Base-by-base conservation (phyloP, 2,329 filamentous ascomycete genomes). In the Bertia moriformis region DNA sequence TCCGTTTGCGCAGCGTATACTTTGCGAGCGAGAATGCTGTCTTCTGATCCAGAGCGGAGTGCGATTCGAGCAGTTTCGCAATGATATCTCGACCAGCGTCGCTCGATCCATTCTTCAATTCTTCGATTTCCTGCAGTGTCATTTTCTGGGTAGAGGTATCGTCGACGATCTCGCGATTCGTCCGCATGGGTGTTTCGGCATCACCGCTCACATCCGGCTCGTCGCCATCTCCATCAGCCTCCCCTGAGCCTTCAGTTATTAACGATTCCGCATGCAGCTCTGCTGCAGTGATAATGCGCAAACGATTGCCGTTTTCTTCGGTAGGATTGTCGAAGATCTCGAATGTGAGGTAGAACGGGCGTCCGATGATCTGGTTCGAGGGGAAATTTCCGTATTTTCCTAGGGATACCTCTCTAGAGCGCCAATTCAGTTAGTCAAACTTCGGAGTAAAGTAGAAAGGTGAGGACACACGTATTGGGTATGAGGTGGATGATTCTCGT, bases 21-120 rank as follows among this genome's bases (percentile, higher is more conserved):
- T 35, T 35, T 17, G 32, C 32, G 7, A 35, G 15, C 32, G 32
- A 35, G 17, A 35, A 35, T 35, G 32, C 32, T 7, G 32, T 35
- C 15, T 35, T 35, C 32, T 35, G 32, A 15, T 35, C 32, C 10
- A 35, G 7, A 7, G 10, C 32, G 10, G 32, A 35, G 15, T 35
- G 32, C 10, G 32, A 35, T 18, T 35, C 32, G 12, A 35, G 15
- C 10, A 35, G 10, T 15, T 35, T 35, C 15, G 12, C 32, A 17
- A 35, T 35, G 15, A 35, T 35, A 7, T 35, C 32, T 35, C 15
- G 10, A 7, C 32, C 32, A 7, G 32, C 32, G 32, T 15, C 32
- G 7, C 12, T 35, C 7, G 32, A 35, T 7, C 7, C 32, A 10
- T 35, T 35, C 32, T 35, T 35, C 10, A 35, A 15, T 7, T 13